phyloP scores from a whole-genome alignment of 257 asterid genomes.

The Solanum gandarillasii region DNA sequence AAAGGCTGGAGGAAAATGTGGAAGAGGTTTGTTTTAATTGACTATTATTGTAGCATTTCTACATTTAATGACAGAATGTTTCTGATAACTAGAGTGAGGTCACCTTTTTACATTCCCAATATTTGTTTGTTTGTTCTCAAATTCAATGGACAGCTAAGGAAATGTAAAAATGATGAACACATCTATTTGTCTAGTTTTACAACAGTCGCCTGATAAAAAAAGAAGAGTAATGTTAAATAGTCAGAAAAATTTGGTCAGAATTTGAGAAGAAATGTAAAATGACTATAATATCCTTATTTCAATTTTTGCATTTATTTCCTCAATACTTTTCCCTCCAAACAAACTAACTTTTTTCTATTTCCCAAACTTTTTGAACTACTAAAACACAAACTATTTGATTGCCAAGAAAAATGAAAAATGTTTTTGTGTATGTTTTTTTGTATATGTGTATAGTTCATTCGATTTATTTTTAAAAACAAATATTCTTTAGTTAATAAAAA shows the following conservation, averaged over 20 bases:
- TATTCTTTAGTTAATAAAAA: neutral
- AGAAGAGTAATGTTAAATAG: neutral
- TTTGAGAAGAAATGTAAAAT: too few relatives aligned
- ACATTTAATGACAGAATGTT: neutral
- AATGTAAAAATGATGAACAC: neutral
- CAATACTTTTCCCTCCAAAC: neutral
- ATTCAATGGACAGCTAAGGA: neutral
- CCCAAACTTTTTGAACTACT: neutral
- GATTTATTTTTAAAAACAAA: too few relatives aligned
- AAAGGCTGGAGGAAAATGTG: neutral
- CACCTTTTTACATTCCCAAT: neutral
- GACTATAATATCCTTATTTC: too few relatives aligned
- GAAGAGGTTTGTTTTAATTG: neutral
- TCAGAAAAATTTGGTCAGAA: fast-evolving
- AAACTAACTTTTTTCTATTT: too few relatives aligned
- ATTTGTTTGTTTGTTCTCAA: neutral
- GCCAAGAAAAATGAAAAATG: neutral
- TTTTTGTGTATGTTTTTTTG: neutral
- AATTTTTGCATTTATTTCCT: neutral
- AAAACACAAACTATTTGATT: neutral
- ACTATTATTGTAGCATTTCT: neutral
- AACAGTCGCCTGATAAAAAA: too few relatives aligned
- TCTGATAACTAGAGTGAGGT: neutral
- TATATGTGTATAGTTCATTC: neutral
- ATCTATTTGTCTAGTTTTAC: neutral